Evolutionary conservation across 129 eudicot species (phyloP), one percentile per base, ranked within the genome.

Genomic region (Artemisia annua): DNA sequence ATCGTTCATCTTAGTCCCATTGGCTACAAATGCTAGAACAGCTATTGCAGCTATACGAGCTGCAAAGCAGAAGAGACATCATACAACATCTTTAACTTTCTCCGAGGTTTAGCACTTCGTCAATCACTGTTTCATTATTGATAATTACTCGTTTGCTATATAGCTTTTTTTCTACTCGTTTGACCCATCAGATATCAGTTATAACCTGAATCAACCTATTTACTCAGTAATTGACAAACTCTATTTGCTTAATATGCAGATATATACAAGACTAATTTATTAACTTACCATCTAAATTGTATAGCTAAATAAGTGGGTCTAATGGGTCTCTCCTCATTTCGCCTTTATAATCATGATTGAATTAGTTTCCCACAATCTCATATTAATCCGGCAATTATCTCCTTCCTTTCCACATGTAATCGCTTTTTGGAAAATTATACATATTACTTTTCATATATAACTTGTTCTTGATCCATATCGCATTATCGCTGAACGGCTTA

Each of bases 11-110:
- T 60, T 88, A 12, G 84, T 85, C 71, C 90, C 95, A 3, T 50
- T 85, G 65, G 90, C 88, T 67, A 85, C 95, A 63, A 88, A 88
- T 35, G 87, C 88, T 1, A 75, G 90, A 68, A 77, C 69, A 10
- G 86, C 88, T n/a, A 72, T 81, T 11, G 84, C 90, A 6, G 86
- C 86, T 14, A 71, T 85, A 80, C 70, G 8, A 50, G 77, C 84
- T 57, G 87, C 81, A 20, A 60, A 81, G 13, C 58, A 70, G 71
- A 83, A 80, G 75, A 83, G 78, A 73, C 69, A 49, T 32, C 84
- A 77, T 54, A 75, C 85, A 16, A 78, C 78, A 64, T 88, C 95
- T 9, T 72, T 85, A 74, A 80, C 95, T 77, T 85, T 85, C 66
- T 88, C 95, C 0, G 95, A 88, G 95, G 95, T 85, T 28, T 14